Conservation (phyloP, 805 yeast species). For the Ogataea sp. region DNA sequence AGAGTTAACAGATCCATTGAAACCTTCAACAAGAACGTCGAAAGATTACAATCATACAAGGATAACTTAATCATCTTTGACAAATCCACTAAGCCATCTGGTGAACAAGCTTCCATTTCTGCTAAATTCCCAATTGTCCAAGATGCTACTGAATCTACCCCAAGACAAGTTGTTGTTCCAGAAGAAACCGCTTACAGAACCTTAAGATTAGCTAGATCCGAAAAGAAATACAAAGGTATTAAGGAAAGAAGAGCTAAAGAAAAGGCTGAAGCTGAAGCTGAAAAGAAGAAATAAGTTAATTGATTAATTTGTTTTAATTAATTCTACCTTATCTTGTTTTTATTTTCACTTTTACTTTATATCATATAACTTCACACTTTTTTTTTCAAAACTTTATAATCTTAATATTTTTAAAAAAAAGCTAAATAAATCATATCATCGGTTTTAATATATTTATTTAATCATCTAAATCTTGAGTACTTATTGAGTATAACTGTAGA, state of each 20-base stretch:
- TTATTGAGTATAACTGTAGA: no score
- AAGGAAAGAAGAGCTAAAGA: constrained; percentile 97
- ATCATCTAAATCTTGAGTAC: no score
- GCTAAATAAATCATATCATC: background rate
- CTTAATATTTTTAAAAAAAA: no score
- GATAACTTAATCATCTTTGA: constrained; percentile 94
- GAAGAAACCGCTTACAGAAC: constrained; percentile 81
- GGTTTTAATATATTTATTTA: no score
- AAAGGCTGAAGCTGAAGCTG: constrained; percentile 99
- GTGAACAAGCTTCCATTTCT: constrained; percentile 71
- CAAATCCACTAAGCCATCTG: constrained; percentile 70
- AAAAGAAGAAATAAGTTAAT: constrained; percentile 82
- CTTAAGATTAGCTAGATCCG: constrained; percentile 91
- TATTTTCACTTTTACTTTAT: no score
- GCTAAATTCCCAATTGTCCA: constrained; percentile 90
- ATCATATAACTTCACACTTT: background rate
- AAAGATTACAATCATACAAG: constrained; percentile 94
- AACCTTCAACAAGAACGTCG: constrained; percentile 90
- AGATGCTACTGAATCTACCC: constrained; percentile 59
- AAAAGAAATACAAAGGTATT: constrained; percentile 89
- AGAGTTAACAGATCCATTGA: constrained; percentile 97
- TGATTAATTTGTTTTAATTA: constrained; percentile 35
- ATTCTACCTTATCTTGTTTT: background rate
- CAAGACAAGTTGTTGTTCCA: constrained; percentile 83
- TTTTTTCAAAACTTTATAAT: background rate